phyloP scores from a whole-genome alignment of 2,329 filamentous ascomycete species.

The Colletotrichum plurivorum region DNA sequence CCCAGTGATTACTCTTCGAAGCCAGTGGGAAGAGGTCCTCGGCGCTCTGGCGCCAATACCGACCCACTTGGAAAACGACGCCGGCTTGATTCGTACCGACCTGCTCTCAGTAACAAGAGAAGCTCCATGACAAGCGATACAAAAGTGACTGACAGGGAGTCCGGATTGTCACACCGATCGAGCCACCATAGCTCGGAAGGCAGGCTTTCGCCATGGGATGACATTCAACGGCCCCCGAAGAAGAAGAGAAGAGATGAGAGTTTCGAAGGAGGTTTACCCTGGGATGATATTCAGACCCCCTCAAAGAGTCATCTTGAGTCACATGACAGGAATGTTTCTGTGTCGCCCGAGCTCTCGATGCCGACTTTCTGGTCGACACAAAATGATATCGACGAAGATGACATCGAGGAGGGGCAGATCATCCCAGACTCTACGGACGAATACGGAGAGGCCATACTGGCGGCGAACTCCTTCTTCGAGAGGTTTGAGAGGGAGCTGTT shows the following conservation, averaged over 20 bases:
- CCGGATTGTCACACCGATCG: neutral
- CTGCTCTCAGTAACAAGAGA: neutral
- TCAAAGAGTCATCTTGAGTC: neutral
- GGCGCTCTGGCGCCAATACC: slow-evolving; percentile 12
- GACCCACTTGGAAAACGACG: slow-evolving; percentile 11
- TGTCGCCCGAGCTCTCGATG: neutral
- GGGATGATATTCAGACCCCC: slow-evolving; percentile 6
- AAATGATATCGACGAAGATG: too few relatives aligned
- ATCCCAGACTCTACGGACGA: neutral
- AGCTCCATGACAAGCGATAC: too few relatives aligned
- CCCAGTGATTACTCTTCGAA: neutral
- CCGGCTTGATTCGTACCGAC: slow-evolving; percentile 5
- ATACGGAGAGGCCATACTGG: neutral
- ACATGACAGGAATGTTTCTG: neutral
- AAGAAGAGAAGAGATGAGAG: slow-evolving; percentile 6
- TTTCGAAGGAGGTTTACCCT: slow-evolving; percentile 4
- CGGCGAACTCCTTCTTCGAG: slow-evolving; percentile 18
- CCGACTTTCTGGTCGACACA: neutral
- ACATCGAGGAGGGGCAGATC: too few relatives aligned
- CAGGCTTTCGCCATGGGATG: slow-evolving; percentile 47
- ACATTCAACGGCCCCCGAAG: slow-evolving; percentile 38
- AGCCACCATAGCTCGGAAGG: slow-evolving; percentile 34
- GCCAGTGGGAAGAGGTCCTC: neutral
- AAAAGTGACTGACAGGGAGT: neutral
- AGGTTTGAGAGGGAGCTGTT: slow-evolving; percentile 7